Percentiles rank a stretch among this genome's conserved stretches.
Evolutionary conservation across 768 basidiomycete species (phyloP).

Genomic region (Dioszegia aurantiaca): DNA sequence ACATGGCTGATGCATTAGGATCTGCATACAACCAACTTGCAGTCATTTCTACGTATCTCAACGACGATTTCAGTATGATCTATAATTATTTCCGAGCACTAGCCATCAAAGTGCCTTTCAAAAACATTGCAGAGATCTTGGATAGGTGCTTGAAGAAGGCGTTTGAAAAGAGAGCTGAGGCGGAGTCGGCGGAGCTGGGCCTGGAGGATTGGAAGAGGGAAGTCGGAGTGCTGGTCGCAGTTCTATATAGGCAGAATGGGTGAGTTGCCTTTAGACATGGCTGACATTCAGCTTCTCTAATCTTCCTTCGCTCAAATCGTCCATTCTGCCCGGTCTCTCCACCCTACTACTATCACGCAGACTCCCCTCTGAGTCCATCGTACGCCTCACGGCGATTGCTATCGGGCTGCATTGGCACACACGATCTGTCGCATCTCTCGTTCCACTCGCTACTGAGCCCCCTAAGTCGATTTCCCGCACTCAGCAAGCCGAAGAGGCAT

Average conservation of each 20-base stretch:
- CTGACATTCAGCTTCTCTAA: conserved; percentile 31
- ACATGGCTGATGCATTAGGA: conserved; percentile 29
- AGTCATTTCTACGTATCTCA: conserved; percentile 78
- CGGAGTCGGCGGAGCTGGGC: conserved; percentile 28
- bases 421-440: conserved; percentile 50
- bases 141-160: conserved; percentile 67
- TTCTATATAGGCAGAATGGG: conserved; percentile 59
- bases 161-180: conserved; percentile 57
- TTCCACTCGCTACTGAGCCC: not conserved
- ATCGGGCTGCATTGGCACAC: conserved; percentile 83
- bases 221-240: conserved; percentile 70
- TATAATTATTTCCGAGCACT: conserved; percentile 88
- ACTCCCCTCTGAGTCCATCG: conserved; percentile 72
- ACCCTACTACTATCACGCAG: conserved; percentile 64
- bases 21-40: conserved; percentile 96
- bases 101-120: conserved; percentile 79
- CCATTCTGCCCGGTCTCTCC: conserved; percentile 23
- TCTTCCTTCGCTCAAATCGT: conserved; percentile 18
- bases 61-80: conserved; percentile 74
- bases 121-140: conserved; percentile 82
- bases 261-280: conserved; percentile 25
- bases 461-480: conserved; percentile 27
- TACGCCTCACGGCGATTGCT: conserved; percentile 67
- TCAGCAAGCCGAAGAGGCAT: conserved; percentile 62
- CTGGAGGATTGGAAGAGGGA: conserved; percentile 69